These are phyloP conservation scores for Alternaria postmessia DNA, from an alignment of 2,329 filamentous ascomycete species.

Conservation along the genomic window DNA sequence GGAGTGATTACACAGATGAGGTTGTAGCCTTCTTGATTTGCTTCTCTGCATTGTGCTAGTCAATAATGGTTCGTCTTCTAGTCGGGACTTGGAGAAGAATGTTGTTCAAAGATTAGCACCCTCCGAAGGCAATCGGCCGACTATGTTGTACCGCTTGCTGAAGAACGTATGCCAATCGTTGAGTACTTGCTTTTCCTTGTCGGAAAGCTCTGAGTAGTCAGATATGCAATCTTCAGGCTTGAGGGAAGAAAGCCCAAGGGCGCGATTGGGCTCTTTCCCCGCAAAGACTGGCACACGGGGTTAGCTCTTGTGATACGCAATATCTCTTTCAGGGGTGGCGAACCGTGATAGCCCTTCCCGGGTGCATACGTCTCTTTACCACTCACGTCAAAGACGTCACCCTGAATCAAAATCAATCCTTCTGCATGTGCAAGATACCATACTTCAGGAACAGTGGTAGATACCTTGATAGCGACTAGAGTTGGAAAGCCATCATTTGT, in stretches of 20 bases:
- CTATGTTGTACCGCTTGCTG: slow-evolving; percentile 93
- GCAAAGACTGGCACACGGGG: slow-evolving; percentile 76
- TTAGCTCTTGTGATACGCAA: slow-evolving; percentile 14
- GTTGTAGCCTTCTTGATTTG: not conserved
- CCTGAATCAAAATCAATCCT: slow-evolving; percentile 60
- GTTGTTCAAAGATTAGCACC: slow-evolving; percentile 24
- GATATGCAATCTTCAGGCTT: slow-evolving; percentile 82
- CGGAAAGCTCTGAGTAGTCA: slow-evolving; percentile 82
- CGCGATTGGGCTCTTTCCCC: slow-evolving; percentile 94
- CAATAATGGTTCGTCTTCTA: not conserved
- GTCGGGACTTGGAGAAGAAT: not conserved
- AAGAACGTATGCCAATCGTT: slow-evolving; percentile 97
- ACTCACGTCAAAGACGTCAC: slow-evolving; percentile 92
- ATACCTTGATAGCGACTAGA: slow-evolving; percentile 67
- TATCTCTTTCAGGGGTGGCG: slow-evolving; percentile 35
- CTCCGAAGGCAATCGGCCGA: slow-evolving; percentile 61
- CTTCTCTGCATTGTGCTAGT: not conserved
- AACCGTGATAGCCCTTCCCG: slow-evolving; percentile 86
- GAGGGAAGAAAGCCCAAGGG: slow-evolving; percentile 84
- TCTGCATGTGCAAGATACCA: not conserved
- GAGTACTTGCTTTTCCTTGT: slow-evolving; percentile 84
- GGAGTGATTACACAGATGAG: not conserved
- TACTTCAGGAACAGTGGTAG: not conserved
- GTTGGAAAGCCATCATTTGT: slow-evolving; percentile 68
- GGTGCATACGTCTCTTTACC: slow-evolving; percentile 87